Percentiles rank a stretch among this genome's conserved stretches.
Evolutionary conservation across 2,329 filamentous ascomycete species (phyloP).

Genomic region (Leptographium lundbergii): DNA sequence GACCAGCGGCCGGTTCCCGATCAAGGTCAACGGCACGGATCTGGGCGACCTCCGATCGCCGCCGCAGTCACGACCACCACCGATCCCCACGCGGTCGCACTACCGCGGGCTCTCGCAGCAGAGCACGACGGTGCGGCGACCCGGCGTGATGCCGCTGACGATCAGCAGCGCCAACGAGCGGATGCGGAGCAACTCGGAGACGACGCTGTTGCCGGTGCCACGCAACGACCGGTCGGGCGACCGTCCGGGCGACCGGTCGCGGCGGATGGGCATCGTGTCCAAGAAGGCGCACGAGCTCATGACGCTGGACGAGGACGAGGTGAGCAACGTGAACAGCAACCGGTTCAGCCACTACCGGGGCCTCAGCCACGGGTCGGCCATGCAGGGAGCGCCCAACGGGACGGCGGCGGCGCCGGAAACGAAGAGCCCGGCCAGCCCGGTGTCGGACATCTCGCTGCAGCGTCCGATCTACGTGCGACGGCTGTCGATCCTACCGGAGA

Average conservation of each 20-base stretch:
- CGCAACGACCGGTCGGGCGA: constrained; percentile 34
- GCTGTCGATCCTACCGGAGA: constrained; percentile 50
- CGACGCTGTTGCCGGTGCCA: constrained; percentile 32
- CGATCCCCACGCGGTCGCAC: constrained; percentile 70
- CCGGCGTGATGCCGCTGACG: constrained; percentile 58
- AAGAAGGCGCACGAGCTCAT: constrained; percentile 47
- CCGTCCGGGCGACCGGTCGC: constrained; percentile 35
- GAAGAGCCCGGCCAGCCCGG: constrained; percentile 47
- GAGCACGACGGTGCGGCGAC: constrained; percentile 50
- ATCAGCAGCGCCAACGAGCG: constrained; percentile 60
- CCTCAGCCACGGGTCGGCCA: constrained; percentile 55
- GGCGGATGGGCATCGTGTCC: constrained; percentile 52
- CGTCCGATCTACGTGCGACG: constrained; percentile 51
- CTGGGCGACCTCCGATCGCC: constrained; percentile 56
- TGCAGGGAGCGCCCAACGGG: constrained; percentile 26
- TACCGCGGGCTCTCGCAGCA: constrained; percentile 64
- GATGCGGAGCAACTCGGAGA: constrained; percentile 52
- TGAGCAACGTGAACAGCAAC: constrained; percentile 26
- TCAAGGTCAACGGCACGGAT: constrained; percentile 64
- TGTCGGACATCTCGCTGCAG: constrained; percentile 38
- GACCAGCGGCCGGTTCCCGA: constrained; percentile 52
- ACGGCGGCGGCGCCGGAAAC: constrained; percentile 13
- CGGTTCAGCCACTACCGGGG: constrained; percentile 55
- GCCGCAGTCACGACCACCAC: constrained; percentile 52
- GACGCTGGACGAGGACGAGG: constrained; percentile 49